These are phyloP conservation scores for Lactarius psammicola DNA, from an alignment of 768 basidiomycete species.

Conservation along the genomic window DNA sequence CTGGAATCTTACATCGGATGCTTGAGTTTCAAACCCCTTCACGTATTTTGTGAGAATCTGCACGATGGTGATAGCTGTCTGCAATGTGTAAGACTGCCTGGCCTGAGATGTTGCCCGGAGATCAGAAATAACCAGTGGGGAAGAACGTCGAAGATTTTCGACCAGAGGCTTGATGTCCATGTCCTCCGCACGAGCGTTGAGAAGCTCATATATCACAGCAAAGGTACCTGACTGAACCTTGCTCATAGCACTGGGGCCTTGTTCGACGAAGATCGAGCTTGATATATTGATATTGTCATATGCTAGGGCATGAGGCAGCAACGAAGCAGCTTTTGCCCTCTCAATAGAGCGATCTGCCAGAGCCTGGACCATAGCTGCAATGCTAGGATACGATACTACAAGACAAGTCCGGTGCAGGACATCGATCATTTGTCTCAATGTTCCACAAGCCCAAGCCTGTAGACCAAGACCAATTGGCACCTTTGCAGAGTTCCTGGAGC, in stretches of 20 bases:
- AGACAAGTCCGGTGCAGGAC: no score
- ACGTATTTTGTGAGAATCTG: background rate
- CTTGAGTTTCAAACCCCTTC: background rate
- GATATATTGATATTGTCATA: constrained; percentile 8
- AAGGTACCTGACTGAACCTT: background rate
- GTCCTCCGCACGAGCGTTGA: background rate
- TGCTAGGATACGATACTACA: no score
- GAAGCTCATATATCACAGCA: background rate
- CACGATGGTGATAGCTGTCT: no score
- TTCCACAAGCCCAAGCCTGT: no score
- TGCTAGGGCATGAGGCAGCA: background rate
- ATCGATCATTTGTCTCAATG: no score
- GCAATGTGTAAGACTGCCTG: background rate
- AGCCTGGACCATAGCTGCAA: no score
- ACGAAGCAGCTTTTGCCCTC: no score
- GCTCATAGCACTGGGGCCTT: background rate
- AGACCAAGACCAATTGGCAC: no score
- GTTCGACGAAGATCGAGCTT: background rate
- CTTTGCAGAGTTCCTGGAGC: no score
- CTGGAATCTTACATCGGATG: background rate
- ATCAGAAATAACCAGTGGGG: background rate
- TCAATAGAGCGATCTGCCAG: no score
- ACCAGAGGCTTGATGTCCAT: background rate
- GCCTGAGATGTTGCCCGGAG: background rate
- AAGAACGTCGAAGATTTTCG: background rate